Evolutionary conservation across 2,329 filamentous ascomycete species (phyloP).

Genomic region (Ceratocystiopsis brevicomis): DNA sequence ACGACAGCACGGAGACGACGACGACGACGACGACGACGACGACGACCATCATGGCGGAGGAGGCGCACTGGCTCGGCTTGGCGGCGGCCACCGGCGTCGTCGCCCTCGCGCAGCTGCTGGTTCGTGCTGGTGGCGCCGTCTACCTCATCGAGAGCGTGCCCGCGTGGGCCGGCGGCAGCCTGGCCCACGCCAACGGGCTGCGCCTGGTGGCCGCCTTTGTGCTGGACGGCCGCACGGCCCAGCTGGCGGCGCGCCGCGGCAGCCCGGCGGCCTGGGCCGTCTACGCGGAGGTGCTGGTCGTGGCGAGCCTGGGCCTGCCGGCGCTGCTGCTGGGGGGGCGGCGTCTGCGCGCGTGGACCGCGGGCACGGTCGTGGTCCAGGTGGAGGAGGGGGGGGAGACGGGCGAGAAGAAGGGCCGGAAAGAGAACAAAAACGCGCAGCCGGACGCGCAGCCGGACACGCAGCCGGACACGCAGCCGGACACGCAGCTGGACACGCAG

Average conservation of each 20-base stretch:
- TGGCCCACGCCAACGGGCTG: constrained; percentile 17
- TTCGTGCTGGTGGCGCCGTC: constrained; percentile 14
- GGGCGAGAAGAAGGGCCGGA: not conserved
- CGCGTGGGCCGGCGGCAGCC: constrained; percentile 15
- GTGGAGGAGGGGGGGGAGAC: not conserved
- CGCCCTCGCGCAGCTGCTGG: constrained; percentile 13
- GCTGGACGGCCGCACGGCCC: constrained; percentile 12
- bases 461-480: too few species aligned
- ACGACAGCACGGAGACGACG: constrained; percentile 6
- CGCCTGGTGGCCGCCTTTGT: constrained; percentile 15
- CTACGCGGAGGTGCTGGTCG: constrained; percentile 16
- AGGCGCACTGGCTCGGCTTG: constrained; percentile 13
- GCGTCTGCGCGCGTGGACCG: constrained; percentile 14
- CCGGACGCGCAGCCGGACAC: not conserved
- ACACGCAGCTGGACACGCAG: not conserved
- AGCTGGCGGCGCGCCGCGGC: constrained; percentile 13
- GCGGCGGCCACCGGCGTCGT: constrained; percentile 13
- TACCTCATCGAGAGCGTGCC: constrained; percentile 18
- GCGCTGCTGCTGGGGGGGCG: constrained; percentile 13
- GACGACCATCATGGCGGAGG: not conserved
- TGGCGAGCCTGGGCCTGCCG: constrained; percentile 14
- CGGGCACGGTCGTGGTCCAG: constrained; percentile 8
- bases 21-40: too few species aligned
- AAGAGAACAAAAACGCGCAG: too few species aligned
- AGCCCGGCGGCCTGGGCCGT: constrained; percentile 14